A percentile compares a stretch with the other conserved stretches of the same genome.
Evolutionary conservation across 768 basidiomycete species (phyloP).

Genomic region (Coprinopsis strossmayeri): DNA sequence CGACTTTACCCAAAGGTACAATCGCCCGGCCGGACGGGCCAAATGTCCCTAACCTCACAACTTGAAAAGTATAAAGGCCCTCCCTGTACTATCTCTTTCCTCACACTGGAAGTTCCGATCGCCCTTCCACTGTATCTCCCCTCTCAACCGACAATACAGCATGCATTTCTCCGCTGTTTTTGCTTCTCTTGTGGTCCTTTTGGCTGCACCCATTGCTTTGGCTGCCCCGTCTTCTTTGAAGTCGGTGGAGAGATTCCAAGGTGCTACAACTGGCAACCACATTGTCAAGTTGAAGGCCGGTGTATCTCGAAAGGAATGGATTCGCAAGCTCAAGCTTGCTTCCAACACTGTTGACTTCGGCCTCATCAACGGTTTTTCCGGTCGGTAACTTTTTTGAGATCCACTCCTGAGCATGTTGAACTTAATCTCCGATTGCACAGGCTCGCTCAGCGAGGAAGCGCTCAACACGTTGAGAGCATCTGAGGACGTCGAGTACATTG

Average conservation of each 20-base stretch:
- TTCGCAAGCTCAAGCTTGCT: neutral
- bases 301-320: constrained; percentile 2
- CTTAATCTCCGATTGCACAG: constrained; percentile 4
- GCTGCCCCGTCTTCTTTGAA: constrained; percentile 6
- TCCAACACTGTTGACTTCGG: constrained; percentile 8
- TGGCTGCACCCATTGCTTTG: constrained; percentile 1
- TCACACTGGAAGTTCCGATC: no score
- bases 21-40: no score
- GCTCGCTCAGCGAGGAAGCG: constrained; percentile 13
- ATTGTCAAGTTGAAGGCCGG: constrained; percentile 12
- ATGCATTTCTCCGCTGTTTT: constrained; percentile 5
- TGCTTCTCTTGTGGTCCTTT: constrained; percentile 4
- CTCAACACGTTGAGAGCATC: constrained; percentile 17
- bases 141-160: no score
- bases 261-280: constrained; percentile 9
- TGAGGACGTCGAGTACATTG: constrained; percentile 17
- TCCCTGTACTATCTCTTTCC: no score
- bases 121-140: no score
- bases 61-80: no score
- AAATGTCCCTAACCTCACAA: no score
- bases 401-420: neutral
- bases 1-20: no score
- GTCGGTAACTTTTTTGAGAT: neutral
- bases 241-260: constrained; percentile 11
- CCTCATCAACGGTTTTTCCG: constrained; percentile 13